Evolutionary conservation across 805 yeast genomes (phyloP).

Genomic region (Grigorovia transvaalensis): DNA sequence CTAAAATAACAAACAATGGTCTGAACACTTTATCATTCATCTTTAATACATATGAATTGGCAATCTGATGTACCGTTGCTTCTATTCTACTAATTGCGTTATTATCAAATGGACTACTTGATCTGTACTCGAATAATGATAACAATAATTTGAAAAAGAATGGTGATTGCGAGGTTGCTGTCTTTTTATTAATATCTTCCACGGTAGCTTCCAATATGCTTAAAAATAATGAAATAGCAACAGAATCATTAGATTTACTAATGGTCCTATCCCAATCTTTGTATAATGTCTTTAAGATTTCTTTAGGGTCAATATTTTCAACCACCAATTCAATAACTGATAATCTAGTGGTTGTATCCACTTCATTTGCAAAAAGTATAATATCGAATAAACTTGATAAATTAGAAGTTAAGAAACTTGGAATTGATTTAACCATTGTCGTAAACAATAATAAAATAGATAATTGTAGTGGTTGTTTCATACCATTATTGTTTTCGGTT

Average conservation of each 20-base stretch:
- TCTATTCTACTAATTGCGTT: slow-evolving; percentile 78
- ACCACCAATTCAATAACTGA: slow-evolving; percentile 53
- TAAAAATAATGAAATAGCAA: slow-evolving; percentile 59
- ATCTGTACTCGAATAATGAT: slow-evolving; percentile 60
- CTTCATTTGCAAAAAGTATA: slow-evolving; percentile 45
- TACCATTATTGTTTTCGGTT: slow-evolving; percentile 12
- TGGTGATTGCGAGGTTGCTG: slow-evolving; percentile 61
- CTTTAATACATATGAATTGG: slow-evolving; percentile 72
- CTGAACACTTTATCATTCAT: slow-evolving; percentile 89
- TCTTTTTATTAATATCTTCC: slow-evolving; percentile 59
- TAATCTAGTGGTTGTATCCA: slow-evolving; percentile 50
- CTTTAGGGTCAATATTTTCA: slow-evolving; percentile 55
- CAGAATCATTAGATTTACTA: slow-evolving; percentile 29
- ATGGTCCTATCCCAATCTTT: slow-evolving; percentile 47
- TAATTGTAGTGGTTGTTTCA: slow-evolving; percentile 43
- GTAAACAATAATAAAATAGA: slow-evolving; percentile 65
- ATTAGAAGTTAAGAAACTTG: slow-evolving; percentile 69
- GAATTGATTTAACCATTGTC: slow-evolving; percentile 69
- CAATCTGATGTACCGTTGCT: slow-evolving; percentile 60
- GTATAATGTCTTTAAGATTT: slow-evolving; percentile 50
- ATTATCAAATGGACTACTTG: slow-evolving; percentile 46
- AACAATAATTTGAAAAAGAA: slow-evolving; percentile 59
- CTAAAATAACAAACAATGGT: slow-evolving; percentile 78
- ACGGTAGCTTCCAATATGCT: slow-evolving; percentile 56
- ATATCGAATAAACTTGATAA: slow-evolving; percentile 51